phyloP scores from a whole-genome alignment of 1,139 yeast genomes.

The Hemisphaericaspora xylofermentans region DNA sequence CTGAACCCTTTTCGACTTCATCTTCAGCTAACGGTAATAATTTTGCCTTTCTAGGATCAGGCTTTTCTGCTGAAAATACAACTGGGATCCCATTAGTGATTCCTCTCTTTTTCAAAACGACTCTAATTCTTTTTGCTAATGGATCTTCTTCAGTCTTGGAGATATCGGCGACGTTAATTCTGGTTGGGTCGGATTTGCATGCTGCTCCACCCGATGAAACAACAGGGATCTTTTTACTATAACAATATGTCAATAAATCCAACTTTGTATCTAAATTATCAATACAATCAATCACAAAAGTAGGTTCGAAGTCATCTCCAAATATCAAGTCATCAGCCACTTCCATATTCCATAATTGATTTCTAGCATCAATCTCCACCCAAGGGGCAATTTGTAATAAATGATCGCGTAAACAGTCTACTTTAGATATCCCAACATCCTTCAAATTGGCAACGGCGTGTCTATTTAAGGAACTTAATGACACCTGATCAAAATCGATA shows the following conservation, averaged over 20 bases:
- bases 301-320: conserved; percentile 57
- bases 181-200: conserved; percentile 55
- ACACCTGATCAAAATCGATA: conserved; percentile 94
- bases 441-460: conserved; percentile 87
- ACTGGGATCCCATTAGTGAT: conserved; percentile 77
- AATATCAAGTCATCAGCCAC: conserved; percentile 60
- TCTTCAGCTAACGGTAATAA: conserved; percentile 79
- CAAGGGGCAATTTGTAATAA: conserved; percentile 81
- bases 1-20: conserved; percentile 76
- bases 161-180: conserved; percentile 45
- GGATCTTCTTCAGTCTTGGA: conserved; percentile 85
- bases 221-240: conserved; percentile 56
- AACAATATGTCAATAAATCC: conserved; percentile 75
- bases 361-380: conserved; percentile 75
- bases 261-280: conserved; percentile 95
- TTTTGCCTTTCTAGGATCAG: conserved; percentile 90
- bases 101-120: conserved; percentile 78
- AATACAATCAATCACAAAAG: conserved; percentile 86
- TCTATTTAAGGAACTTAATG: conserved; percentile 85
- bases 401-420: conserved; percentile 68
- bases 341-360: conserved; percentile 72
- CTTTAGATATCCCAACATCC: conserved; percentile 92
- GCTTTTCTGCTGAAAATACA: conserved; percentile 92
- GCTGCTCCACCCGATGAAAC: conserved; percentile 97
- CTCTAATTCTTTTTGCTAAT: conserved; percentile 81